Evolutionary conservation across 148 eudicot species (phyloP).

Genomic region (Heliosperma pusillum): DNA sequence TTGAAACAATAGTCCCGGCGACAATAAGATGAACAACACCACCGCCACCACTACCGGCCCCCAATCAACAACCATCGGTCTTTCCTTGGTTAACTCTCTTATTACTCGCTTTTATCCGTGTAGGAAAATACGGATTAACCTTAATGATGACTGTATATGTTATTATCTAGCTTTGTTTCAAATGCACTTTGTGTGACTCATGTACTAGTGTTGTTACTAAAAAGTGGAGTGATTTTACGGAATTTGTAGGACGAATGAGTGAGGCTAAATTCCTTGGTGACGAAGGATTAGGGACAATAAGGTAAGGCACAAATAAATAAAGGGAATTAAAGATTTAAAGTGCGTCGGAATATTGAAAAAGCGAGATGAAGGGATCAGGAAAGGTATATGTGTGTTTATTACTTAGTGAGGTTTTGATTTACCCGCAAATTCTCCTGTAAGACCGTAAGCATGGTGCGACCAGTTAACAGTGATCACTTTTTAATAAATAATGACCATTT

Average conservation of each 20-base stretch:
- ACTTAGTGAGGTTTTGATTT: slow-evolving; percentile 34
- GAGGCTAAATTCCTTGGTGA: slow-evolving; percentile 30
- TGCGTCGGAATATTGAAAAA: slow-evolving; percentile 11
- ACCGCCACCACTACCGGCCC: slow-evolving; percentile 75
- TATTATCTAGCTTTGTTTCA: not conserved
- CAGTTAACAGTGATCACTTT: no score
- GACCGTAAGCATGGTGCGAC: no score
- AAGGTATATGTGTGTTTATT: slow-evolving; percentile 21
- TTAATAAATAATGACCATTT: no score
- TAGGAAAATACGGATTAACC: not conserved
- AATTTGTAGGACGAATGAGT: slow-evolving; percentile 31
- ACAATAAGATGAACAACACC: slow-evolving; percentile 55
- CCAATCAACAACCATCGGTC: slow-evolving; percentile 54
- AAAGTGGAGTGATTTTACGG: not conserved
- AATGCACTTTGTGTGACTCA: not conserved
- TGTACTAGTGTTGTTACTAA: no score
- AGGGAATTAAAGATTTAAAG: not conserved
- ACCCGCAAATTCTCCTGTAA: no score
- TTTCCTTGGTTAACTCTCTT: not conserved
- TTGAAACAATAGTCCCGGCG: slow-evolving; percentile 73
- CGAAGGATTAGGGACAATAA: slow-evolving; percentile 24
- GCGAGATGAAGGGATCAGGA: slow-evolving; percentile 32
- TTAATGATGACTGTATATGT: not conserved
- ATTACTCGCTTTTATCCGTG: not conserved
- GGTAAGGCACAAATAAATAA: slow-evolving; percentile 11